Percentiles rank a stretch among this genome's conserved stretches.
Conservation (phyloP, 805 yeast genomes). For the Candida boleticola region DNA sequence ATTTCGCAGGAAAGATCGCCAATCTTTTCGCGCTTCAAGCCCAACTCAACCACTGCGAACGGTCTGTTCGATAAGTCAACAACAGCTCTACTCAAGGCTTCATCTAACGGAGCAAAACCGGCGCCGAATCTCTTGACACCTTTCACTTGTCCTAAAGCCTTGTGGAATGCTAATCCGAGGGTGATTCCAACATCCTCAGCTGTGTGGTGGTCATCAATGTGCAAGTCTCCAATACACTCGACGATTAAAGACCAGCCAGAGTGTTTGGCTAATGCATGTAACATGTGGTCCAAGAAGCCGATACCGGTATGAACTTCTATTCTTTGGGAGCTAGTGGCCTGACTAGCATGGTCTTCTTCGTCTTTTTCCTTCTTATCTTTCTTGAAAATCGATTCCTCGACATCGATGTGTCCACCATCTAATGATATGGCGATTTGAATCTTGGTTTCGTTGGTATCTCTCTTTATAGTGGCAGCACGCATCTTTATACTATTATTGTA, state of each 20-base stretch:
- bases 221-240: constrained; percentile 90
- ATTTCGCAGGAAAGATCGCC: constrained; percentile 93
- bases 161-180: constrained; percentile 82
- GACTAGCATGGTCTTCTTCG: constrained; percentile 57
- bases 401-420: constrained; percentile 77
- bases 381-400: constrained; percentile 58
- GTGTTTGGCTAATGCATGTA: constrained; percentile 95
- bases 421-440: constrained; percentile 81
- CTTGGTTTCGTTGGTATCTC: constrained; percentile 91
- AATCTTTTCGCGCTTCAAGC: constrained; percentile 86
- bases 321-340: constrained; percentile 64
- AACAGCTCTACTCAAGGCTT: constrained; percentile 94
- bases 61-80: constrained; percentile 94
- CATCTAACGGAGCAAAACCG: constrained; percentile 95
- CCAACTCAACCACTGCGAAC: constrained; percentile 83
- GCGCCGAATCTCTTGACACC: constrained; percentile 92
- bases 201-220: constrained; percentile 96
- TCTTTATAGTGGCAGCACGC: constrained; percentile 45
- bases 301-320: constrained; percentile 87
- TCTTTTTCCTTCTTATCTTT: constrained; percentile 22
- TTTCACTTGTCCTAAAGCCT: constrained; percentile 83
- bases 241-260: constrained; percentile 91
- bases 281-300: constrained; percentile 96
- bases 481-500: neutral
- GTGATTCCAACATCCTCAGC: constrained; percentile 96